These are phyloP conservation scores for Candida labiduridarum DNA, from an alignment of 1,139 yeast species.

Conservation along the genomic window DNA sequence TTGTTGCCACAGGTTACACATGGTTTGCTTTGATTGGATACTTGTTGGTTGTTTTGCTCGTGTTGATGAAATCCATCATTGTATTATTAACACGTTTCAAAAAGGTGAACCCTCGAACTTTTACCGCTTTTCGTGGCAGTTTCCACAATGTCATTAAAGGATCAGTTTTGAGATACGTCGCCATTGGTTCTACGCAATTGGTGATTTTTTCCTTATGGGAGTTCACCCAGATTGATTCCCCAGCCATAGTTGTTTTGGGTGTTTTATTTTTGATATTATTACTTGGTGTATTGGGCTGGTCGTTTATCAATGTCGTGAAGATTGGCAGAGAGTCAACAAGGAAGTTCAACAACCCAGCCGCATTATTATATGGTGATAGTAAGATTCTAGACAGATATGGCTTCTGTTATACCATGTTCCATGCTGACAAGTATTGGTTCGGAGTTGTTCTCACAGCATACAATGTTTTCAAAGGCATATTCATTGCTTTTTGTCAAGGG, in stretches of 20 bases:
- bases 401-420: slow-evolving; percentile 80
- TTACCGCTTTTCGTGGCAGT: slow-evolving; percentile 51
- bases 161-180: slow-evolving; percentile 65
- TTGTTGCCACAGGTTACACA: slow-evolving; percentile 76
- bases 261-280: slow-evolving; percentile 60
- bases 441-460: slow-evolving; percentile 60
- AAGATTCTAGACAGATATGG: slow-evolving; percentile 69
- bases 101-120: slow-evolving; percentile 50
- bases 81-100: slow-evolving; percentile 47
- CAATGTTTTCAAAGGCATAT: slow-evolving; percentile 58
- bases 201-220: slow-evolving; percentile 74
- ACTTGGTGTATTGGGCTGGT: slow-evolving; percentile 57
- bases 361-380: slow-evolving; percentile 71
- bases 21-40: slow-evolving; percentile 72
- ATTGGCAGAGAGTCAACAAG: slow-evolving; percentile 59
- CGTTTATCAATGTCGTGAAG: slow-evolving; percentile 57
- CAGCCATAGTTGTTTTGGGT: slow-evolving; percentile 75
- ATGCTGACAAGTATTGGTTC: slow-evolving; percentile 76
- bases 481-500: slow-evolving; percentile 68
- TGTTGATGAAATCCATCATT: slow-evolving; percentile 52
- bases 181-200: slow-evolving; percentile 76
- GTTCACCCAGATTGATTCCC: slow-evolving; percentile 67
- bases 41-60: slow-evolving; percentile 46
- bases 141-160: slow-evolving; percentile 67
- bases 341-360: slow-evolving; percentile 71